Evolutionary conservation across 2,329 filamentous ascomycete species (phyloP).

Genomic region (Blastomyces gilchristii): DNA sequence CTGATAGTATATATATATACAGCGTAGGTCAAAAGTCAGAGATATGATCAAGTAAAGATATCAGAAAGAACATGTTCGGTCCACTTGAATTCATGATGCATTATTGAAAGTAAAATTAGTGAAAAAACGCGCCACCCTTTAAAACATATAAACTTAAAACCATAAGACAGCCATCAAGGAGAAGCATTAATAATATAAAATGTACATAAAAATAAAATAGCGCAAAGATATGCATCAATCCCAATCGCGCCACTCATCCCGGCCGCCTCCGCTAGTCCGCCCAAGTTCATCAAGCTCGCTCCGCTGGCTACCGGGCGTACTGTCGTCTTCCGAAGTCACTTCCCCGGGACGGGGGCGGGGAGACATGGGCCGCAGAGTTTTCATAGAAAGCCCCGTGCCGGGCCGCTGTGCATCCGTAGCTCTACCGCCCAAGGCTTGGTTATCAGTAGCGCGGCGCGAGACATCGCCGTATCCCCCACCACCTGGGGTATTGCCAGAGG

Average conservation of each 20-base stretch:
- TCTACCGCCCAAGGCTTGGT: background rate
- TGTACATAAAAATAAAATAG: background rate
- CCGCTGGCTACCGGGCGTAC: conserved; percentile 3
- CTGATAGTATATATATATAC: background rate
- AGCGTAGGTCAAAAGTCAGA: background rate
- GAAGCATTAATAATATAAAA: conserved; percentile 4
- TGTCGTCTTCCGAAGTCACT: conserved; percentile 26
- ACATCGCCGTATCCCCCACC: background rate
- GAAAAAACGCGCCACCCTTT: background rate
- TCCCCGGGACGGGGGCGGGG: conserved; percentile 29
- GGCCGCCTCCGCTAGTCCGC: conserved; percentile 13
- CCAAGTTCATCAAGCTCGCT: conserved; percentile 7
- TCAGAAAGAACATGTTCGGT: background rate
- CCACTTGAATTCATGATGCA: background rate
- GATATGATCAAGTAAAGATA: background rate
- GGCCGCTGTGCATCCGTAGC: conserved; percentile 21
- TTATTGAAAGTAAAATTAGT: background rate
- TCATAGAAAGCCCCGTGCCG: conserved; percentile 34
- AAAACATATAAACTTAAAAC: background rate
- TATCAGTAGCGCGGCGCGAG: background rate
- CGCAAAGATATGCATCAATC: conserved; percentile 21
- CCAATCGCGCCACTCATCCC: conserved; percentile 34
- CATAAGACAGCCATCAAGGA: background rate
- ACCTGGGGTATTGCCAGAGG: background rate
- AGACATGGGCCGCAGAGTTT: conserved; percentile 32